Evolutionary conservation across 768 basidiomycete genomes (phyloP), one percentile per base, ranked within the genome.

Genomic region (Kwoniella europaea): DNA sequence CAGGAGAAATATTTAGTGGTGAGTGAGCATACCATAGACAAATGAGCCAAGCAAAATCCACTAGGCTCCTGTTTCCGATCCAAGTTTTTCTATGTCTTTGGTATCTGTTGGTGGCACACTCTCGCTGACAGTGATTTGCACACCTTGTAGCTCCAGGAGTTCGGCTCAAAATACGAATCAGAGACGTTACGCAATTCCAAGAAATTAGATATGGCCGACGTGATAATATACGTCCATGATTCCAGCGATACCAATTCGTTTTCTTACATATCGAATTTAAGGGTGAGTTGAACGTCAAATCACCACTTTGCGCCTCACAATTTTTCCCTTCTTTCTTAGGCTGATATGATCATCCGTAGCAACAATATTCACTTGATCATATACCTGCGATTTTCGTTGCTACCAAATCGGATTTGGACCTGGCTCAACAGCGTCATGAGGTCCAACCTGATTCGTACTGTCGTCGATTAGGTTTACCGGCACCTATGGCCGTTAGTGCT

Each of bases 221-320:
- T 98, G 53, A 92, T 98, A 71, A 88, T 95, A 73, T 98, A 96
- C 81, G 94, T 98, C 42, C 90, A 98, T 79, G 96, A 99, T 84
- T 98, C 95, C 58, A 94, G 93, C 80, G 96, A 99, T 82, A 98
- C 96, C 52, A 98, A 99, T 85, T 97, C 94, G 10, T 99, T 99
- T 83, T 95, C 93, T 58, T 97, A 98, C 85, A 94, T 99, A 82
- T 95, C 93, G 77, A 97, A 96, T 85, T 86, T 98, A 78, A 89
- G 96, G 82, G 94, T 96, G 81, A 68, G 88, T 84, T 35, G 6
- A 9, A 35, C 35, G 35, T 35, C 6, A 35, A 35, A 35, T 35
- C 7, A 35, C 35, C 35, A 35, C 5, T 35, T 9, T 35, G 35
- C 35, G 4, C 35, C 35, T 35, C 35, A 35, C 35, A 35, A 35